These are phyloP conservation scores for Yamadazyma buinensis DNA, from an alignment of 1,139 yeast genomes.

Conservation along the genomic window DNA sequence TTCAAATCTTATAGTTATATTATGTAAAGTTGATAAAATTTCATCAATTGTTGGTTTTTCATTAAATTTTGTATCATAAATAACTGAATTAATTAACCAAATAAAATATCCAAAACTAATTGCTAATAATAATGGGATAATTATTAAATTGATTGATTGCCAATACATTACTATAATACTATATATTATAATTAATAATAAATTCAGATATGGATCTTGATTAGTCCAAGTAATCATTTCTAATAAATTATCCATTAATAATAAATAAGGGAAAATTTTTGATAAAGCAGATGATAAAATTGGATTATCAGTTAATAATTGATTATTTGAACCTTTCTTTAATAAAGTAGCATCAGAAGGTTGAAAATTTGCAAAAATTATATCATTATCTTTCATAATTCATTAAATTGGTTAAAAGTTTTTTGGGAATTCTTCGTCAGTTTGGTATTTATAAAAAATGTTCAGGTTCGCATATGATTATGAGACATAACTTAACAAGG, in stretches of 20 bases:
- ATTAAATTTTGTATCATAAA: slow-evolving; percentile 39
- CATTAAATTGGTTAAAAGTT: too few relatives aligned
- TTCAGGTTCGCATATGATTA: too few relatives aligned
- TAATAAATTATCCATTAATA: slow-evolving; percentile 41
- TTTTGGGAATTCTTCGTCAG: too few relatives aligned
- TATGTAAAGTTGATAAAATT: slow-evolving; percentile 48
- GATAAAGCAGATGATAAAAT: slow-evolving; percentile 44
- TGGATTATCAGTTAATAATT: slow-evolving; percentile 41
- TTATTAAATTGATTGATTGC: slow-evolving; percentile 30
- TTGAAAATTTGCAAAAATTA: slow-evolving; percentile 14
- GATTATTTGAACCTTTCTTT: slow-evolving; percentile 11
- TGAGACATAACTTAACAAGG: too few relatives aligned
- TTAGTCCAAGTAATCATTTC: slow-evolving; percentile 56
- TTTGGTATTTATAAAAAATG: too few relatives aligned
- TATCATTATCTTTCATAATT: slow-evolving; percentile 9
- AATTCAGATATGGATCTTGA: slow-evolving; percentile 47
- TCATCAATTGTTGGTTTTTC: slow-evolving; percentile 58
- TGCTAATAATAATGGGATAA: slow-evolving; percentile 38
- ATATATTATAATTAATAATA: slow-evolving; percentile 38
- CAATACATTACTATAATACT: slow-evolving; percentile 45
- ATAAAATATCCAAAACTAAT: slow-evolving; percentile 34
- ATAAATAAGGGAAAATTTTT: slow-evolving; percentile 45
- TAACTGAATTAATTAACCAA: slow-evolving; percentile 45
- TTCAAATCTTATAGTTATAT: slow-evolving; percentile 45
- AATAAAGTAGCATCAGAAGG: slow-evolving; percentile 15